A percentile compares a stretch with the other conserved stretches of the same genome.
Evolutionary conservation across 345 rosid genomes (phyloP).

Genomic region (Ceriops decandra): DNA sequence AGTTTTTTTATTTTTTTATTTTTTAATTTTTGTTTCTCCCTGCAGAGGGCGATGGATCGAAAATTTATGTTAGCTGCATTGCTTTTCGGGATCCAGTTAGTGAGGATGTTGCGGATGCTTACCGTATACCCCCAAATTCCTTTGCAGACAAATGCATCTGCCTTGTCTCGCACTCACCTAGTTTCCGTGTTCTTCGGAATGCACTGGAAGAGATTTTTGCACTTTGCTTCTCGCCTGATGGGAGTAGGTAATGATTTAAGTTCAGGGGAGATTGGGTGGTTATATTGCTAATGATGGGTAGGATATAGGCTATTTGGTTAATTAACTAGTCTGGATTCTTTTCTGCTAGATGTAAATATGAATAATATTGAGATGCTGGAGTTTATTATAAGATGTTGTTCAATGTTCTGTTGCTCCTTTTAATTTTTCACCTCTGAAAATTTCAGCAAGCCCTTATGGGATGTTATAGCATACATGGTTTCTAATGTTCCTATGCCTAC

Average conservation of each 20-base stretch:
- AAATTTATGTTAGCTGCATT: conserved; percentile 90
- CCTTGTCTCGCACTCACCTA: conserved; percentile 82
- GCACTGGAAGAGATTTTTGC: conserved; percentile 81
- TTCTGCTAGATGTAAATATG: not conserved
- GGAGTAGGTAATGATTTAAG: conserved; percentile 67
- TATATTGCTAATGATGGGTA: not conserved
- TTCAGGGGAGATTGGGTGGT: not conserved
- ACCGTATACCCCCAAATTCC: conserved; percentile 69
- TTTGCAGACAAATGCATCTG: conserved; percentile 95
- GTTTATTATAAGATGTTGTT: not conserved
- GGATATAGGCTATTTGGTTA: not conserved
- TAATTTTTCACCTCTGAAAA: conserved; percentile 34
- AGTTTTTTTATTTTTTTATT: not conserved
- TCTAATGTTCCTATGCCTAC: conserved; percentile 87
- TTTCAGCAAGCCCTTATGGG: conserved; percentile 98
- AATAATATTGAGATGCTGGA: not conserved
- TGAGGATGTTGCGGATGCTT: conserved; percentile 95
- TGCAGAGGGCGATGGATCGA: conserved; percentile 98
- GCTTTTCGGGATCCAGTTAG: conserved; percentile 93
- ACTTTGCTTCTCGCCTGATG: conserved; percentile 82
- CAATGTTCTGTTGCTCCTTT: conserved; percentile 14
- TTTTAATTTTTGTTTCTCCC: not conserved
- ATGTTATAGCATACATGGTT: conserved; percentile 64
- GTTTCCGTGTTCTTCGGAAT: conserved; percentile 66
- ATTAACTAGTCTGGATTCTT: not conserved